Base-by-base conservation (phyloP, 139 green algal genomes). In the Tetradesmus obliquus region DNA sequence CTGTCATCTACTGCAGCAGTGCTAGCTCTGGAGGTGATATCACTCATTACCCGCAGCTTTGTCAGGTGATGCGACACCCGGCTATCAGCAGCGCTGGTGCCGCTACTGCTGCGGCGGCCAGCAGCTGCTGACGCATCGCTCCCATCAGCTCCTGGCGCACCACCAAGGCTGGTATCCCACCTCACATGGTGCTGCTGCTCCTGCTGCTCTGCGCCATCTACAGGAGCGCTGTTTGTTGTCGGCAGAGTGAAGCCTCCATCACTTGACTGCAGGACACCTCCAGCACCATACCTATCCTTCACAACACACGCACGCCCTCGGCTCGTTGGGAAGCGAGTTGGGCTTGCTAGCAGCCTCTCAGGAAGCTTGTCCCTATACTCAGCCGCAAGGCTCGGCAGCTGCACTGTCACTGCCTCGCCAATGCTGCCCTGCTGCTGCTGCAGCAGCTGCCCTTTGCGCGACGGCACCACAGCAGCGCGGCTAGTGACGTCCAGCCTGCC, bases 371-470 rank as follows among this genome's bases (percentile, higher is more conserved):
- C 55, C 22, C 22, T 71, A 17, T 87, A 87, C 82, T 87, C 84
- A 12, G 55, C 12, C 1, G 84, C 84, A 32, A 88, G 58, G 6
- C n/a, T 57, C 9, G 84, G 84, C 5, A 88, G 84, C 13, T 80
- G 45, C 9, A 88, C 84, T 19, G 84, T 57, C n/a, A 80, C 84
- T 3, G 58, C 15, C 24, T 88, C 57, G 4, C 58, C 58, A 2
- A 88, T 69, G 7, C 84, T 58, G 22, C 84, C 84, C 13, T 88
- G 58, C n/a, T 80, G 58, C 58, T 79, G 22, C 57, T 88, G 57
- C 22, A 88, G 84, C 58, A 58, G 57, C 84, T 88, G 84, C 13
- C 84, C 84, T n/a, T 88, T 88, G 57, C 84, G 84, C 32, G 84
- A 88, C 51, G 84, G n/a, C 58, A 10, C 84, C 2, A 53, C 76